Percentiles rank a stretch among this genome's conserved stretches.
These are phyloP conservation scores for Botrytis paeoniae DNA, from an alignment of 2,329 filamentous ascomycete species.

Conservation along the genomic window DNA sequence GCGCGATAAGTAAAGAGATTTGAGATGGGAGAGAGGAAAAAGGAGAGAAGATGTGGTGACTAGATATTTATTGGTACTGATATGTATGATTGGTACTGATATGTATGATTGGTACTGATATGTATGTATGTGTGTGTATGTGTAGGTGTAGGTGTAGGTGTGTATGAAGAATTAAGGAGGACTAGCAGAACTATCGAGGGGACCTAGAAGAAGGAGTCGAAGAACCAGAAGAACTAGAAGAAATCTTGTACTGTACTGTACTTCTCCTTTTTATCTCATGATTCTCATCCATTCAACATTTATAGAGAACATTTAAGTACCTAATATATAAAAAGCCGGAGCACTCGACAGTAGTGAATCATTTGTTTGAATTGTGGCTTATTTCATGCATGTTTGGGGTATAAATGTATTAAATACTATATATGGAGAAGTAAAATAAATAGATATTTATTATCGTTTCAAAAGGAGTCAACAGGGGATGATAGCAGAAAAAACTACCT, in stretches of 20 bases:
- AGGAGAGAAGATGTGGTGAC: too few species aligned
- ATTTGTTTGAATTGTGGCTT: not conserved
- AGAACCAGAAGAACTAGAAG: not conserved
- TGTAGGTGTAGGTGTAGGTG: rapidly evolving
- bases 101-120: too few species aligned
- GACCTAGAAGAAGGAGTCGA: not conserved
- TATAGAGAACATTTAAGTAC: not conserved
- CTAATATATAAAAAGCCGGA: not conserved
- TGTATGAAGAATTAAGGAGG: not conserved
- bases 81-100: too few species aligned
- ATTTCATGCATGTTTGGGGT: not conserved
- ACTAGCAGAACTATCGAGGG: not conserved
- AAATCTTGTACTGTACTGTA: not conserved
- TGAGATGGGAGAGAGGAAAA: not conserved
- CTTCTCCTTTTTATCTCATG: too few species aligned
- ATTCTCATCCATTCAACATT: not conserved
- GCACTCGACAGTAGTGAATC: too few species aligned
- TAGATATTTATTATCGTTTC: not conserved
- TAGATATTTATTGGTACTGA: not conserved
- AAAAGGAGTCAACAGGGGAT: not conserved
- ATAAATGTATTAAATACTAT: not conserved
- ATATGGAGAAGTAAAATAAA: not conserved
- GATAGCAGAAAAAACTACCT: not conserved
- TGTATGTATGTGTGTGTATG: too few species aligned
- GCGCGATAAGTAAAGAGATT: not conserved